Conservation (phyloP, 176 grass and related monocot species). For the Juncus effusus region DNA sequence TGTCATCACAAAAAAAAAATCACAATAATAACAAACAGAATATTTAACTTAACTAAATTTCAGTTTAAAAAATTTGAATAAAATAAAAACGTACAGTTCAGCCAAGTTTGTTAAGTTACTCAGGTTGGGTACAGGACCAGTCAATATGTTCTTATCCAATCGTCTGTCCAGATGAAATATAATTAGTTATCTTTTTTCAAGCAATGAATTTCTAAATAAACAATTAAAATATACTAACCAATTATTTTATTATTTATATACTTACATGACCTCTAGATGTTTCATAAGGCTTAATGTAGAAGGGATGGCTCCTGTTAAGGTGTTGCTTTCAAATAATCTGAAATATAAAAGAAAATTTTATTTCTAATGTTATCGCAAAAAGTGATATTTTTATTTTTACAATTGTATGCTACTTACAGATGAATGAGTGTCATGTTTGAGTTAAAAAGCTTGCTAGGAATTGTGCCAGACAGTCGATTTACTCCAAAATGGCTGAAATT, state of each 20-base stretch:
- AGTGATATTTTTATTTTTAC: no score
- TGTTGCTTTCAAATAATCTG: slow-evolving; percentile 89
- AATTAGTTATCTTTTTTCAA: slow-evolving; percentile 4
- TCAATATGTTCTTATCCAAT: slow-evolving; percentile 58
- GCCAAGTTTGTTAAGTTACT: slow-evolving; percentile 58
- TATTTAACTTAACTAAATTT: background rate
- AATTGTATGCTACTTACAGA: slow-evolving; percentile 37
- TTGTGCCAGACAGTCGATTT: slow-evolving; percentile 64
- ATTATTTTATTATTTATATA: slow-evolving; percentile 15
- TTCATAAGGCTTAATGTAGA: slow-evolving; percentile 49
- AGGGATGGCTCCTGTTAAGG: slow-evolving; percentile 66
- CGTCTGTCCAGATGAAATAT: slow-evolving; percentile 30
- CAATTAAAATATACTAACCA: background rate
- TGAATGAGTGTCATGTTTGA: slow-evolving; percentile 67
- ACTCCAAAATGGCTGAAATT: slow-evolving; percentile 66
- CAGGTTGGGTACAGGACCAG: slow-evolving; percentile 63
- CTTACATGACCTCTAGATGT: slow-evolving; percentile 72
- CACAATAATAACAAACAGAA: slow-evolving; percentile 15
- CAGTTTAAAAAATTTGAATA: no score
- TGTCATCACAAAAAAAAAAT: slow-evolving; percentile 30
- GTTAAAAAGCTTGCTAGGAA: slow-evolving; percentile 64
- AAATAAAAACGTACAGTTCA: slow-evolving; percentile 57
- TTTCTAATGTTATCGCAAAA: no score
- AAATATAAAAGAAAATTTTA: slow-evolving; percentile 7
- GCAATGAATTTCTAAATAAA: background rate